phyloP scores from a whole-genome alignment of 2,329 filamentous ascomycete species.

The Fusarium guadeloupense region DNA sequence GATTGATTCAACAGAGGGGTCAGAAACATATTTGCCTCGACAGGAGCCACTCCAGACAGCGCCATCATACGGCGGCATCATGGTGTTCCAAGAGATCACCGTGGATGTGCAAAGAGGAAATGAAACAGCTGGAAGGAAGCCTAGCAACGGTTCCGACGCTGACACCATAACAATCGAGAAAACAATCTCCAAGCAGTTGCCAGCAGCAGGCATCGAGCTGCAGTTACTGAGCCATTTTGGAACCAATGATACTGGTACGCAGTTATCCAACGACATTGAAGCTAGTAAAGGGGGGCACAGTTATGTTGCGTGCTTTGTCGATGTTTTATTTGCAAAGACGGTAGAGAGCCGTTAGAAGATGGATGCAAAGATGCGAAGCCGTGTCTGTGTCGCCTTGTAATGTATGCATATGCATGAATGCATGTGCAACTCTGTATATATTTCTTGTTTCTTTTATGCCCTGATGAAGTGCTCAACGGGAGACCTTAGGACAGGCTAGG shows the following conservation, averaged over 20 bases:
- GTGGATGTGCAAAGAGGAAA: constrained; percentile 18
- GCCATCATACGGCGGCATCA: constrained; percentile 7
- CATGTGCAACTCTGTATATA: too few relatives aligned
- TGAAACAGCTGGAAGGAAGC: constrained; percentile 3
- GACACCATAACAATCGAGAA: constrained; percentile 14
- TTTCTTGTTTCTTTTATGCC: too few relatives aligned
- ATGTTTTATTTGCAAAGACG: constrained; percentile 40
- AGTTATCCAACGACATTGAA: constrained; percentile 21
- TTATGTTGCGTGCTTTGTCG: constrained; percentile 36
- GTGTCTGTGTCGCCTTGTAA: too few relatives aligned
- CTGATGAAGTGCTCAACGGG: too few relatives aligned
- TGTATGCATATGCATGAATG: too few relatives aligned
- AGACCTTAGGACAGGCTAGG: too few relatives aligned
- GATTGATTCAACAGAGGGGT: not conserved
- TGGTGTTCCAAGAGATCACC: constrained; percentile 21
- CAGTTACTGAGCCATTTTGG: constrained; percentile 39
- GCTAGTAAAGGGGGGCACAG: constrained; percentile 22
- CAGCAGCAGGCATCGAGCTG: constrained; percentile 36
- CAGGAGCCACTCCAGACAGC: not conserved
- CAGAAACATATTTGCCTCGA: not conserved
- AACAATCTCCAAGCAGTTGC: constrained; percentile 10
- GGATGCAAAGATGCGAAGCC: too few relatives aligned
- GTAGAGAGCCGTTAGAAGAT: constrained; percentile 35
- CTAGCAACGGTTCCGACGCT: constrained; percentile 10
- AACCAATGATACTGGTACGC: constrained; percentile 33